phyloP scores from a whole-genome alignment of 2,329 filamentous ascomycete species.

The Fusarium buxicola region DNA sequence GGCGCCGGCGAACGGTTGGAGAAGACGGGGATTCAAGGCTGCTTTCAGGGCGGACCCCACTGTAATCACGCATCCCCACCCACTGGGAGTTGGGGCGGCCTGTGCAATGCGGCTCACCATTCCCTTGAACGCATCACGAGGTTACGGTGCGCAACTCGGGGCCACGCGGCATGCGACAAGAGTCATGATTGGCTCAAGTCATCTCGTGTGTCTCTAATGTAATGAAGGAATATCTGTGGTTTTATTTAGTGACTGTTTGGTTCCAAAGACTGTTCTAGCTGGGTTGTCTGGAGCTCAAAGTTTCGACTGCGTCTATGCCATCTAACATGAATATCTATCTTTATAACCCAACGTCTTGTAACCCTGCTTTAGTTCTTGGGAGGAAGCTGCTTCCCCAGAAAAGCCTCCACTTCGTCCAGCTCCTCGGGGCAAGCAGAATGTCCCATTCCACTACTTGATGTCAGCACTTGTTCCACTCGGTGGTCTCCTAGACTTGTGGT shows the following conservation, averaged over 20 bases:
- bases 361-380: conserved; percentile 35
- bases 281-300: background rate
- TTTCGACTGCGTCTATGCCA: background rate
- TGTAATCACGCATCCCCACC: no score
- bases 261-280: conserved; percentile 1
- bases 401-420: conserved; percentile 82
- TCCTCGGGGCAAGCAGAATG: conserved; percentile 84
- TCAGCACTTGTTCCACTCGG: conserved; percentile 9
- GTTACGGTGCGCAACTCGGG: conserved; percentile 9
- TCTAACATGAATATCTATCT: background rate
- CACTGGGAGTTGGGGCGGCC: conserved; percentile 34
- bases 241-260: background rate
- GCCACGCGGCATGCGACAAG: conserved; percentile 17
- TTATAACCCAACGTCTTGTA: no score
- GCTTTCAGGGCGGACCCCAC: conserved; percentile 30
- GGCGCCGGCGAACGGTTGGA: conserved; percentile 41
- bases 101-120: conserved; percentile 21
- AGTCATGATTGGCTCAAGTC: conserved; percentile 15
- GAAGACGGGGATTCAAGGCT: conserved; percentile 22
- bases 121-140: conserved; percentile 28
- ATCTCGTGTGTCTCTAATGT: conserved; percentile 15
- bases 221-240: conserved; percentile 2
- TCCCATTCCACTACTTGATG: conserved; percentile 67
- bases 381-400: conserved; percentile 60
- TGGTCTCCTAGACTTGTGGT: conserved; percentile 45